phyloP scores from a whole-genome alignment of 495 filamentous ascomycete species.

The Trichoderma virens region DNA sequence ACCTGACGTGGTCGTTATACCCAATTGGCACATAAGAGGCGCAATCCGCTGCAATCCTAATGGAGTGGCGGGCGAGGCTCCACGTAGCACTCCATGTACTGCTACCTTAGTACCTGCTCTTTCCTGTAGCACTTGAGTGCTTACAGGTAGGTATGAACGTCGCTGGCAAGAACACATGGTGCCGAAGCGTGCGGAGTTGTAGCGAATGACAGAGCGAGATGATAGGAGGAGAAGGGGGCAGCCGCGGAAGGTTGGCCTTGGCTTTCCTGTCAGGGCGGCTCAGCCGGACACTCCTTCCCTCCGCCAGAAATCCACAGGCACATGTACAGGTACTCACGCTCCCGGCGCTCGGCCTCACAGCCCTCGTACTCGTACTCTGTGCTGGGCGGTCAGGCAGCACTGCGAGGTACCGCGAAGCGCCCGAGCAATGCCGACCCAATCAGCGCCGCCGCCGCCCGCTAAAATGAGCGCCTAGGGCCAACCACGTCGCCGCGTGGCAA shows the following conservation, averaged over 20 bases:
- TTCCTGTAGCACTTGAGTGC: too few species aligned
- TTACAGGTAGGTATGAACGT: too few species aligned
- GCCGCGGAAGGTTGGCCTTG: not conserved
- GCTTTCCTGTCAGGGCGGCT: conserved; percentile 6
- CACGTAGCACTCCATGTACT: too few species aligned
- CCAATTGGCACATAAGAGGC: too few species aligned
- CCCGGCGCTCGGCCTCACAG: too few species aligned
- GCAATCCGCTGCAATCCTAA: too few species aligned
- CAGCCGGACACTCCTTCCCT: not conserved
- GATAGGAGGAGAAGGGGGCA: not conserved
- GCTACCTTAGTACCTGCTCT: too few species aligned
- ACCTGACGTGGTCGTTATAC: too few species aligned
- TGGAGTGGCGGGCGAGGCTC: too few species aligned
- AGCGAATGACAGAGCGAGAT: not conserved
- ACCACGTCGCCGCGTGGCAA: conserved; percentile 4
- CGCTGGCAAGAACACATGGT: not conserved
- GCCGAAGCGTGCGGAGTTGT: not conserved
- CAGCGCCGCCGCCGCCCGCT: not conserved
- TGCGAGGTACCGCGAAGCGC: not conserved
- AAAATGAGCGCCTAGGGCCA: not conserved
- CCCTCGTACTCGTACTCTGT: conserved; percentile 1
- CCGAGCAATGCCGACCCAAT: not conserved
- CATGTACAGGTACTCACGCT: too few species aligned
- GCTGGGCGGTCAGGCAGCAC: not conserved
- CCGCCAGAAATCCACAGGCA: not conserved